Percentiles rank a stretch among this genome's conserved stretches.
Conservation (phyloP, 495 filamentous ascomycete genomes). For the Terfezia claveryi region DNA sequence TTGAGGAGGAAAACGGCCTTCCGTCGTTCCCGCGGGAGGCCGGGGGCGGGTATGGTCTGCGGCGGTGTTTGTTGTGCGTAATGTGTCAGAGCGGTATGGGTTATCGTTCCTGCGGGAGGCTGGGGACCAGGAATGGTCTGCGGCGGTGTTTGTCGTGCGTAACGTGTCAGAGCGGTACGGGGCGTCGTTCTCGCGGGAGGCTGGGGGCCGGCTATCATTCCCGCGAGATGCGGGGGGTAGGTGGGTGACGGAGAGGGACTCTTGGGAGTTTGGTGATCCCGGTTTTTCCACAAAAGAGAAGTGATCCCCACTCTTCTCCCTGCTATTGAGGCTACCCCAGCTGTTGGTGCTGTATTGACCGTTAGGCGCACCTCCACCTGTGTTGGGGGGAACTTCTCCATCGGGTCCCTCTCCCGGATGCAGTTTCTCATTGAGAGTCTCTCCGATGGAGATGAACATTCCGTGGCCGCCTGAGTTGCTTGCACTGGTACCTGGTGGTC, state of each 20-base stretch:
- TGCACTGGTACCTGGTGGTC: conserved; percentile 25
- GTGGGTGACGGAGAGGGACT: neutral
- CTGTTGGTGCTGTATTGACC: no score
- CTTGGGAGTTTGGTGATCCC: conserved; percentile 5
- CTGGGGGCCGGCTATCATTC: conserved; percentile 6
- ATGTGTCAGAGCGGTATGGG: no score
- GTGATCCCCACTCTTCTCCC: conserved; percentile 6
- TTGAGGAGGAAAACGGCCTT: neutral
- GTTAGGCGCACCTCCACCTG: no score
- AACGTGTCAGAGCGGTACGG: no score
- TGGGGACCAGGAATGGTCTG: neutral
- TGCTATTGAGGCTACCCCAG: conserved; percentile 4
- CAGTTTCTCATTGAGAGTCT: conserved; percentile 11
- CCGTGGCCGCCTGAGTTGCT: conserved; percentile 6
- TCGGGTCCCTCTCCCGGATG: conserved; percentile 15
- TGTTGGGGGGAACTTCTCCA: neutral
- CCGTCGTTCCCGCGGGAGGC: conserved; percentile 5
- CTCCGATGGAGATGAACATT: conserved; percentile 14
- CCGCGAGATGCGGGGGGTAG: conserved; percentile 1
- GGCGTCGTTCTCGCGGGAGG: conserved; percentile 3
- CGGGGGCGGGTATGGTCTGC: neutral
- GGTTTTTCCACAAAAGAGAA: conserved; percentile 7
- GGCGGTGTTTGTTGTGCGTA: neutral
- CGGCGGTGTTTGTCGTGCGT: no score
- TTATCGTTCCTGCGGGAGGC: conserved; percentile 4